phyloP scores from a whole-genome alignment of 495 filamentous ascomycete genomes.

The Amniculicola lignicola region DNA sequence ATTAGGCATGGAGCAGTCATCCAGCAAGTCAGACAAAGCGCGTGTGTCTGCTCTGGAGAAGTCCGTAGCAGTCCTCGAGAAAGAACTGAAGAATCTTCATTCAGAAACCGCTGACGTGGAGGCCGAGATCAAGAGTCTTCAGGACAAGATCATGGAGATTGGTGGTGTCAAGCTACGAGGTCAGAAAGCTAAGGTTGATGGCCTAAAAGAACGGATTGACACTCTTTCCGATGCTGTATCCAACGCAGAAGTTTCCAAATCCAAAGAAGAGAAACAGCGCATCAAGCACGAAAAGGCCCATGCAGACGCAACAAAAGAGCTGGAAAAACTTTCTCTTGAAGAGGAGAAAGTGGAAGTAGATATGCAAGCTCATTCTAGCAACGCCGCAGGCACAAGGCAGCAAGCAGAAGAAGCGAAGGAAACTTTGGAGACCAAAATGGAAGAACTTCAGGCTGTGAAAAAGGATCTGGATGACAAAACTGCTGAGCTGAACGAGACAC shows the following conservation, averaged over 20 bases:
- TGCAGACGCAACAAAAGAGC: slow-evolving; percentile 69
- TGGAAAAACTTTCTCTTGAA: slow-evolving; percentile 66
- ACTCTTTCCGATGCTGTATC: slow-evolving; percentile 77
- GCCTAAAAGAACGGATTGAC: slow-evolving; percentile 79
- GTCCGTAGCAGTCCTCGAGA: slow-evolving; percentile 68
- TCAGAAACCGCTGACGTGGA: slow-evolving; percentile 81
- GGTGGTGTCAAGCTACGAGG: slow-evolving; percentile 87
- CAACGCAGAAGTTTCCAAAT: slow-evolving; percentile 75
- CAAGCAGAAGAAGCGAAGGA: slow-evolving; percentile 85
- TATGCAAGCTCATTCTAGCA: slow-evolving; percentile 67
- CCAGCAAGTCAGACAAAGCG: slow-evolving; percentile 70
- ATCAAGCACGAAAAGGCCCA: slow-evolving; percentile 80
- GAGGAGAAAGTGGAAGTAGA: slow-evolving; percentile 72
- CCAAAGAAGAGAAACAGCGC: slow-evolving; percentile 90
- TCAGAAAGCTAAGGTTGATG: slow-evolving; percentile 92
- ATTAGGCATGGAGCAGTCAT: slow-evolving; percentile 71
- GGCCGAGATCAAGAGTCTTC: slow-evolving; percentile 82
- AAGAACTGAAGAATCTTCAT: slow-evolving; percentile 76
- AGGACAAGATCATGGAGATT: slow-evolving; percentile 97
- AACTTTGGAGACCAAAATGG: slow-evolving; percentile 72
- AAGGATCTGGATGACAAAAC: slow-evolving; percentile 81
- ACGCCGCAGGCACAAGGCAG: slow-evolving; percentile 67
- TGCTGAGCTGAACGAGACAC: slow-evolving; percentile 81
- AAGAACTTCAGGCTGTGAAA: slow-evolving; percentile 75
- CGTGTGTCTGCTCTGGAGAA: slow-evolving; percentile 68